Conservation (phyloP, 1,284 basidiomycete species). For the Jaminaea rosea region DNA sequence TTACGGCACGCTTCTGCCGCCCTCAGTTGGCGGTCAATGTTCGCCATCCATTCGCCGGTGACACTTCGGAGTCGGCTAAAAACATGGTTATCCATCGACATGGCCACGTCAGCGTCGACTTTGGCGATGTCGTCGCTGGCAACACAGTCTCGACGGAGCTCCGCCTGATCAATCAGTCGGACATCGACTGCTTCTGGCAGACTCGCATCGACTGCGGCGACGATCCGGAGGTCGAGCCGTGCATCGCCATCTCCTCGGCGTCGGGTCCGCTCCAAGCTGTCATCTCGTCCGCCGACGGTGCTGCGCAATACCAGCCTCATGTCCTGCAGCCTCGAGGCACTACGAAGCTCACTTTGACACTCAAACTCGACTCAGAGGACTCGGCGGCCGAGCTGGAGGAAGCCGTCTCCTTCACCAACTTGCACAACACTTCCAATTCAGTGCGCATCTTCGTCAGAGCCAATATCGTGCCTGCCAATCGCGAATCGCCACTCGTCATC, state of each 20-base stretch:
- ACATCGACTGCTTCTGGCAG: constrained; percentile 41
- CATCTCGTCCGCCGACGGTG: constrained; percentile 11
- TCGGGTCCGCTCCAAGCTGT: no score
- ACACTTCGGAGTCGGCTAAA: neutral
- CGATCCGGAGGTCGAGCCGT: constrained; percentile 28
- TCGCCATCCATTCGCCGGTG: neutral
- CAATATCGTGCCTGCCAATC: constrained; percentile 41
- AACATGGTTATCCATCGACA: neutral
- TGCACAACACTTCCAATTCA: constrained; percentile 33
- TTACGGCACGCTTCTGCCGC: constrained; percentile 24
- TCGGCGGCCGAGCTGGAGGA: constrained; percentile 41
- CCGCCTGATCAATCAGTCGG: constrained; percentile 26
- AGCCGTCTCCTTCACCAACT: constrained; percentile 34
- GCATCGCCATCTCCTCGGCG: constrained; percentile 22
- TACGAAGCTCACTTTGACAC: constrained; percentile 3
- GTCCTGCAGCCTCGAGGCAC: constrained; percentile 1
- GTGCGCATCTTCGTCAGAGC: constrained; percentile 38
- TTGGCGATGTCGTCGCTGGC: constrained; percentile 43
- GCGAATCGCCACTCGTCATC: constrained; percentile 49
- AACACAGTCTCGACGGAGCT: constrained; percentile 23
- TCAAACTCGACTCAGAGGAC: constrained; percentile 13
- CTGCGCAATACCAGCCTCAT: constrained; percentile 3
- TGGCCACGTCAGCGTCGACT: constrained; percentile 30
- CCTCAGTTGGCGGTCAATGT: constrained; percentile 12
- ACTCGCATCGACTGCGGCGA: constrained; percentile 35